Base-by-base conservation (phyloP, 371 early-diverging fungal genomes). In the Mucor velutinosus region DNA sequence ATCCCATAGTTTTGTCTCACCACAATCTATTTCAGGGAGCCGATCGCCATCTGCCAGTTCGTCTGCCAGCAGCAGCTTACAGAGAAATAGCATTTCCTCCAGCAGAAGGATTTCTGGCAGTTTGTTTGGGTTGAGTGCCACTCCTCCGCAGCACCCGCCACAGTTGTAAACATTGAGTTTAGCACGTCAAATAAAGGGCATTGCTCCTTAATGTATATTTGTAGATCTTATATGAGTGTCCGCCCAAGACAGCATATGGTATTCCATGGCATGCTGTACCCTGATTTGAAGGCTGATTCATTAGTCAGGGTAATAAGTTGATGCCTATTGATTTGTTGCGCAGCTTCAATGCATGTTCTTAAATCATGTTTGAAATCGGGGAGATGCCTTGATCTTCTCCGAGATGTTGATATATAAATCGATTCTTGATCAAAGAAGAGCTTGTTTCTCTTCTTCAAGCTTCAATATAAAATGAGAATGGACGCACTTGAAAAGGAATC, bases 111-210 rank as follows among this genome's bases (percentile, higher is more conserved):
- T 80, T 23, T 80, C 81, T 6, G 74, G 74, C 14, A 65, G 56
- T 0, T 59, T 76, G 23, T 76, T 80, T 71, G 81, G 81, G 4
- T 30, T 80, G 19, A 72, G 66, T 61, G 66, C 78, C 17, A 75
- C 77, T 47, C 78, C 76, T 49, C 77, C 73, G 15, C 77, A 74
- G 41, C 78, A 75, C 21, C 64, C 64, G 19, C 64, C 64, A 14
- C 64, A 56, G 30, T 45, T 64, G 23, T 64, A 64, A 63, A 53
- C 41, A 17, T 17, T 41, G 6, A 4, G 41, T 41, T 41, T 41
- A 17, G 17, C 11, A 41, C 10, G 17, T 41, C 11, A 11, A 41
- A 41, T 41, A 41, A 41, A 41, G 17, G 17, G 17, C 41, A 5
- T 41, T 41, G 14, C 37, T 14, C 6, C 11, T 37, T 14, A 37